These are phyloP conservation scores for Geoglossum glabrum DNA, from an alignment of 495 filamentous ascomycete species.

Conservation along the genomic window DNA sequence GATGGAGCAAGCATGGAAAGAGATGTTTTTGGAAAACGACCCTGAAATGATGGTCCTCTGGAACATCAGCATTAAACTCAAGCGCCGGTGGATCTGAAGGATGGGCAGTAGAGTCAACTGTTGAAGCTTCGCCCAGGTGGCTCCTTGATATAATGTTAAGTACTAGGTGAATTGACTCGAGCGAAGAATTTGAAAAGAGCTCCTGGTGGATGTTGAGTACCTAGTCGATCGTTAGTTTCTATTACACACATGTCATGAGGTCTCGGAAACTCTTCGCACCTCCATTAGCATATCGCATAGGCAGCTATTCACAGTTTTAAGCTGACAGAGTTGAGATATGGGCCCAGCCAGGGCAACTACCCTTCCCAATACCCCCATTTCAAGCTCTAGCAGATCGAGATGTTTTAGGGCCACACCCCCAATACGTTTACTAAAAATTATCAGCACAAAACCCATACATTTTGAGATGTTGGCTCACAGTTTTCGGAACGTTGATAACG, in stretches of 20 bases:
- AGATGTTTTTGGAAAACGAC: neutral
- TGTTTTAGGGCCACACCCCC: constrained; percentile 35
- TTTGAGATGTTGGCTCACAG: constrained; percentile 3
- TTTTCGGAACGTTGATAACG: constrained; percentile 7
- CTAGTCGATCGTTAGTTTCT: neutral
- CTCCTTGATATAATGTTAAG: neutral
- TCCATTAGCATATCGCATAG: neutral
- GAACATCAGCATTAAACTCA: neutral
- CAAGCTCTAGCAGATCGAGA: constrained; percentile 41
- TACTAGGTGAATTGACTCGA: neutral
- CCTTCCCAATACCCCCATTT: constrained; percentile 39
- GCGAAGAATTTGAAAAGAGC: neutral
- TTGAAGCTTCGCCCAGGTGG: neutral
- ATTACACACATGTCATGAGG: neutral
- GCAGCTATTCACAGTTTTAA: neutral
- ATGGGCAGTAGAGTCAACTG: neutral
- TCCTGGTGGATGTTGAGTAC: neutral
- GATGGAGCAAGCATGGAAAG: neutral
- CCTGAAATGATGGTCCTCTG: neutral
- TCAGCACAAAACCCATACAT: neutral
- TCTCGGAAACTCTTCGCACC: neutral
- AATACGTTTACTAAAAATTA: neutral
- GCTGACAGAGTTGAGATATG: neutral
- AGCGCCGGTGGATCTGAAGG: neutral
- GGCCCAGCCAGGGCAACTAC: constrained; percentile 27